Evolutionary conservation across 805 yeast genomes (phyloP).

Genomic region (Brettanomyces sp.): DNA sequence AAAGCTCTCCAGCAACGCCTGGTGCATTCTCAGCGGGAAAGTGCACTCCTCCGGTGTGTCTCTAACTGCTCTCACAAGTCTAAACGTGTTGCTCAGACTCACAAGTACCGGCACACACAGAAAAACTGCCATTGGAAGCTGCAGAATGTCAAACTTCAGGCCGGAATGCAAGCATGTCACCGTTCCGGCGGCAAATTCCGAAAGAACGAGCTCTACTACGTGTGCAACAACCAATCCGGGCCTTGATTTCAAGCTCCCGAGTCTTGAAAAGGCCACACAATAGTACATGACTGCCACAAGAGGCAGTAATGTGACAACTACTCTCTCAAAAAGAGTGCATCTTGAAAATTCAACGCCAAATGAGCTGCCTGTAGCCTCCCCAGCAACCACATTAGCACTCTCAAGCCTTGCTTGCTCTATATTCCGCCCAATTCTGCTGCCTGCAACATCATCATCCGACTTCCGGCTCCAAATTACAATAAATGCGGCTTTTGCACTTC

Average conservation of each 20-base stretch:
- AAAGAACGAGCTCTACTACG: conserved; percentile 28
- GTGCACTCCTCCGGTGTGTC: conserved; percentile 34
- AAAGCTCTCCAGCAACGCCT: conserved; percentile 28
- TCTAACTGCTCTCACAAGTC: conserved; percentile 32
- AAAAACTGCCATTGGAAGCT: conserved; percentile 31
- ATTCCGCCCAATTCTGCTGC: background rate
- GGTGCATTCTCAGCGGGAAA: conserved; percentile 27
- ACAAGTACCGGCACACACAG: conserved; percentile 33
- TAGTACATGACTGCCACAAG: conserved; percentile 17
- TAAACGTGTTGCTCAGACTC: conserved; percentile 38
- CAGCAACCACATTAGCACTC: conserved; percentile 14
- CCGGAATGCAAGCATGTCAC: conserved; percentile 10
- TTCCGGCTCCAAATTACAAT: conserved; percentile 25
- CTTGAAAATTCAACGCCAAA: background rate
- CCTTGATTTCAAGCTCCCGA: conserved; percentile 36
- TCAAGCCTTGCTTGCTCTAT: conserved; percentile 3
- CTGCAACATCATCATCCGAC: background rate
- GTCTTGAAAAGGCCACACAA: conserved; percentile 29
- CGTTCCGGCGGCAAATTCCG: conserved; percentile 35
- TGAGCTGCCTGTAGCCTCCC: background rate
- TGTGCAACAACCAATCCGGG: conserved; percentile 37
- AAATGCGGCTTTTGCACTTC: conserved; percentile 30
- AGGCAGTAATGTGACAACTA: conserved; percentile 5
- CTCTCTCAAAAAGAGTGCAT: conserved; percentile 1
- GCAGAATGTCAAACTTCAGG: conserved; percentile 8